phyloP scores from a whole-genome alignment of 164 flowering plant species.

The Sedum album region DNA sequence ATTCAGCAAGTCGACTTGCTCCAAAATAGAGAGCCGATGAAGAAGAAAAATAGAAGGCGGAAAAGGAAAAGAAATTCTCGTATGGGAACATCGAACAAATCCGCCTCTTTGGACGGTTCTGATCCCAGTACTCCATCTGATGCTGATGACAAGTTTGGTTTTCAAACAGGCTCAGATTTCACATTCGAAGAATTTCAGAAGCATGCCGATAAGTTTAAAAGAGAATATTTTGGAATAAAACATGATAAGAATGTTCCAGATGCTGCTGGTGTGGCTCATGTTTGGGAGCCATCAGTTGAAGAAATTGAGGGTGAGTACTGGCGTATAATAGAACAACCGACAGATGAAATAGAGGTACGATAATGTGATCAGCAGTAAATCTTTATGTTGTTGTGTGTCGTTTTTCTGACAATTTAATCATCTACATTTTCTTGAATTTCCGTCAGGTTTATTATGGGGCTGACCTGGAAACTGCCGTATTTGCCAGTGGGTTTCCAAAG shows the following conservation, averaged over 20 bases:
- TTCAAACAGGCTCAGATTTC: slow-evolving; percentile 68
- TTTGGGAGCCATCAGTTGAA: slow-evolving; percentile 42
- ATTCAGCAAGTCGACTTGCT: slow-evolving; percentile 70
- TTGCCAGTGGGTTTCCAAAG: slow-evolving; percentile 84
- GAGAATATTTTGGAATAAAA: slow-evolving; percentile 41
- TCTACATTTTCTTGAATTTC: neutral
- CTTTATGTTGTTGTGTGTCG: neutral
- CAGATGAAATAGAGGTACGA: slow-evolving; percentile 81
- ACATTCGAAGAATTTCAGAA: slow-evolving; percentile 56
- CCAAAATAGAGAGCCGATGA: slow-evolving; percentile 79
- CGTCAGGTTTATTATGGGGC: slow-evolving; percentile 84
- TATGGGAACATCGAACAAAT: slow-evolving; percentile 32
- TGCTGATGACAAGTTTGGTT: slow-evolving; percentile 75
- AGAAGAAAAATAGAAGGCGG: slow-evolving; percentile 40
- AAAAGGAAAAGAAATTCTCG: slow-evolving; percentile 48
- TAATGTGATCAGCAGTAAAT: neutral
- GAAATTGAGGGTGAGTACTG: slow-evolving; percentile 96
- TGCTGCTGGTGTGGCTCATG: slow-evolving; percentile 16
- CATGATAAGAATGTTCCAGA: slow-evolving; percentile 19
- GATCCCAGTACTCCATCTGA: slow-evolving; percentile 38
- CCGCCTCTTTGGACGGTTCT: slow-evolving; percentile 25
- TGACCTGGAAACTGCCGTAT: slow-evolving; percentile 71
- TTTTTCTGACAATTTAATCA: neutral
- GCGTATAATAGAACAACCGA: slow-evolving; percentile 77
- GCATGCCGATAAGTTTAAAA: slow-evolving; percentile 49